phyloP scores from a whole-genome alignment of 139 green algal species.

The Asterochloris sp. region DNA sequence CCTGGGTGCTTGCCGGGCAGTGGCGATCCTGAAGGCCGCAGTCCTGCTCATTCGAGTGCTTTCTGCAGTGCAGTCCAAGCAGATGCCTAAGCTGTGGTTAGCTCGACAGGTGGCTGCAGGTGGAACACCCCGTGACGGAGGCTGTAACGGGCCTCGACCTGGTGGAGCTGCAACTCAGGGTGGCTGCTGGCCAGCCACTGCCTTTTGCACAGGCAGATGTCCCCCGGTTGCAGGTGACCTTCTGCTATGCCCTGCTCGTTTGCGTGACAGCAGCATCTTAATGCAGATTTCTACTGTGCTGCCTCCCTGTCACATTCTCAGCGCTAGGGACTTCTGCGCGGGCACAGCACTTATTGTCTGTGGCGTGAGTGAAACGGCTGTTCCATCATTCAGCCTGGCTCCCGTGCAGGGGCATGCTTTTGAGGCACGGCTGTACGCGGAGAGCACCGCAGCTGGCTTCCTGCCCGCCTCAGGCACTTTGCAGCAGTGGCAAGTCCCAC shows the following conservation, averaged over 20 bases:
- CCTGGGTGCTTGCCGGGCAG: no score
- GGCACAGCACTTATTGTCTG: background rate
- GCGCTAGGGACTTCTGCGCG: background rate
- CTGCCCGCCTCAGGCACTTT: constrained; percentile 55
- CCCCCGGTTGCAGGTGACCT: background rate
- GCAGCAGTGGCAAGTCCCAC: constrained; percentile 30
- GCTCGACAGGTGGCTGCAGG: constrained; percentile 1
- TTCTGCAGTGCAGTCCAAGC: no score
- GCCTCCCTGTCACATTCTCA: no score
- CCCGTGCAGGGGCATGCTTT: constrained; percentile 60
- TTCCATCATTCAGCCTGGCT: background rate
- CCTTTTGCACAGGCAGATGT: constrained; percentile 48
- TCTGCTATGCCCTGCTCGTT: no score
- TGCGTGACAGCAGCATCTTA: background rate
- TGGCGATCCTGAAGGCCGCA: no score
- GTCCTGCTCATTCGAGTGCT: no score
- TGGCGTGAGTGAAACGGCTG: background rate
- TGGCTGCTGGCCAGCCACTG: constrained; percentile 63
- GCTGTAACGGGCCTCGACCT: constrained; percentile 77
- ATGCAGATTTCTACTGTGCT: background rate
- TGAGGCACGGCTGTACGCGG: constrained; percentile 88
- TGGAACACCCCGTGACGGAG: constrained; percentile 49
- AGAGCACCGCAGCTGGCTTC: constrained; percentile 74
- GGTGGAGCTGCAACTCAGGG: constrained; percentile 86
- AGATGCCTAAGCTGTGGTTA: background rate